These are phyloP conservation scores for Allium cepa DNA, from an alignment of 106 monocot species.

Conservation along the genomic window DNA sequence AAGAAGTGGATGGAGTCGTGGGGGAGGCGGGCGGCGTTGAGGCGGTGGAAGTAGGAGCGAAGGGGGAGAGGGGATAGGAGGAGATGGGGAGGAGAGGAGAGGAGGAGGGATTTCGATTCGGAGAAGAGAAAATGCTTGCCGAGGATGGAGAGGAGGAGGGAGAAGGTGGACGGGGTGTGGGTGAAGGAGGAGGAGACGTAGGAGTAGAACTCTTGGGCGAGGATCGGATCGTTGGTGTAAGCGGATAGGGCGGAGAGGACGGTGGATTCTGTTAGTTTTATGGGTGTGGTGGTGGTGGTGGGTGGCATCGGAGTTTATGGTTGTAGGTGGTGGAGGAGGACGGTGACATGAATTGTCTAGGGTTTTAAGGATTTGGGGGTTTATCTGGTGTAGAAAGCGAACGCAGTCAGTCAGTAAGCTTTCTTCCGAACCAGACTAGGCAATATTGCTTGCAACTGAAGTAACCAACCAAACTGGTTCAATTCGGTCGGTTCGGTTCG, in stretches of 20 bases:
- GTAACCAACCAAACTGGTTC: too few relatives aligned
- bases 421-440: too few relatives aligned
- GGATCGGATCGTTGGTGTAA: conserved; percentile 72
- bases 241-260: conserved; percentile 51
- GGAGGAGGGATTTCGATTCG: conserved; percentile 43
- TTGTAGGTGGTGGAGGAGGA: background rate
- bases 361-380: too few relatives aligned
- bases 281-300: background rate
- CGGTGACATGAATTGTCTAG: background rate
- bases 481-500: too few relatives aligned
- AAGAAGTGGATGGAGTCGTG: conserved; percentile 23
- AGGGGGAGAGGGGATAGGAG: conserved; percentile 31
- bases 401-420: too few relatives aligned
- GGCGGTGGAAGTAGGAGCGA: conserved; percentile 61
- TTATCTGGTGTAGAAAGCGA: too few relatives aligned
- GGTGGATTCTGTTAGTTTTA: conserved; percentile 9
- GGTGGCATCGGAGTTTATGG: background rate
- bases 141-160: conserved; percentile 60
- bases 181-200: conserved; percentile 45
- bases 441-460: too few relatives aligned
- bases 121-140: conserved; percentile 89
- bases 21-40: conserved; percentile 59
- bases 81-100: conserved; percentile 8
- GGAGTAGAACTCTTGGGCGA: conserved; percentile 85
- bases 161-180: conserved; percentile 48